These are phyloP conservation scores for Pythium periplocum DNA, from an alignment of 352 stramenopile genomes.

Conservation along the genomic window DNA sequence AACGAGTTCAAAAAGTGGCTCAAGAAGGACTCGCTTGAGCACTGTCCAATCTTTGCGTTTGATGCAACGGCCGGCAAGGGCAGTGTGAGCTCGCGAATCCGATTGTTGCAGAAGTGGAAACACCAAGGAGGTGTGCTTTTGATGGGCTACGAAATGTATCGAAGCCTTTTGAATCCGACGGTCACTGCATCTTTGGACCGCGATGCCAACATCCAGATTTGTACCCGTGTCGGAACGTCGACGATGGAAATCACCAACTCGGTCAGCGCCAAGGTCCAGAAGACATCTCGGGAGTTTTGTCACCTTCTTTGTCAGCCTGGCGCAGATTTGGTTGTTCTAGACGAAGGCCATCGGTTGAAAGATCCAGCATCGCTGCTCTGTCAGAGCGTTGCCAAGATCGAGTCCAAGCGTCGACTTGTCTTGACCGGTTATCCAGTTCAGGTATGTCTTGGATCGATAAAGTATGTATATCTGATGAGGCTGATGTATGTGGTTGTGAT, in stretches of 20 bases:
- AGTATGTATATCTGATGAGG: neutral
- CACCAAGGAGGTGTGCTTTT: conserved; percentile 67
- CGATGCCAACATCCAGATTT: conserved; percentile 54
- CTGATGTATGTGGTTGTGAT: conserved; percentile 6
- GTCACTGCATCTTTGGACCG: conserved; percentile 22
- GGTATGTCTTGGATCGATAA: conserved; percentile 7
- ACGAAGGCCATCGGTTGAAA: conserved; percentile 87
- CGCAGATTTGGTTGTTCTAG: conserved; percentile 75
- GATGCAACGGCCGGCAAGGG: conserved; percentile 57
- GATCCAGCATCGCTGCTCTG: conserved; percentile 81
- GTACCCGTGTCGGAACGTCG: conserved; percentile 49
- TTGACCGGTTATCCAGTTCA: conserved; percentile 94
- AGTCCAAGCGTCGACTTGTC: conserved; percentile 77
- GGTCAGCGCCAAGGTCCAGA: conserved; percentile 43
- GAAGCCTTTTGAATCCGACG: conserved; percentile 73
- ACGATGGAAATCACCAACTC: conserved; percentile 64
- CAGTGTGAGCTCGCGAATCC: conserved; percentile 39
- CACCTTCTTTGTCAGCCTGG: conserved; percentile 56
- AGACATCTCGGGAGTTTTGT: conserved; percentile 44
- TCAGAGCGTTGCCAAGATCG: conserved; percentile 71
- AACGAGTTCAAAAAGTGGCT: conserved; percentile 98
- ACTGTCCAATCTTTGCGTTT: conserved; percentile 55
- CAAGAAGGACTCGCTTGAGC: conserved; percentile 36
- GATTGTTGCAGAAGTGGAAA: conserved; percentile 72
- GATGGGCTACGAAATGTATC: conserved; percentile 90